phyloP scores from a whole-genome alignment of 345 rosid species.

The Xanthoceras sorbifolium region DNA sequence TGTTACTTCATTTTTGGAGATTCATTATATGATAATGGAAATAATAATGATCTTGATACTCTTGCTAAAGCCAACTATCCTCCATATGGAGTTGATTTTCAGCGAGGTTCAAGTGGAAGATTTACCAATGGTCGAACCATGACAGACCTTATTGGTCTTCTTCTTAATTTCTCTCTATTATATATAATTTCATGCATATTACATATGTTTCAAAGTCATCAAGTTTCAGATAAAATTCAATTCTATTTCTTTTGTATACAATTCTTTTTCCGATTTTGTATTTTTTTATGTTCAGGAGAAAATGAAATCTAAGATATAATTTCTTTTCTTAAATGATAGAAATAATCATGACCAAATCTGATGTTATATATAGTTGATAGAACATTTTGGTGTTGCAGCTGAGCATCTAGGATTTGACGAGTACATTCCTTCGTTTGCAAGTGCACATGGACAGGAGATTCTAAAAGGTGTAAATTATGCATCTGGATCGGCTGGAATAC shows the following conservation, averaged over 20 bases:
- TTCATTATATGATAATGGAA: slow-evolving; percentile 61
- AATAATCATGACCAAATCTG: too few species aligned
- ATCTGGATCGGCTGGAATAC: slow-evolving; percentile 65
- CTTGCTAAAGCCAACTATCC: slow-evolving; percentile 48
- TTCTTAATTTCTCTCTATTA: background rate
- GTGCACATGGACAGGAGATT: slow-evolving; percentile 23
- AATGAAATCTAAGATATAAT: too few species aligned
- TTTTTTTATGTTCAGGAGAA: too few species aligned
- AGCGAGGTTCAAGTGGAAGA: slow-evolving; percentile 58
- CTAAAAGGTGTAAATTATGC: slow-evolving; percentile 71
- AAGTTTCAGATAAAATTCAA: background rate
- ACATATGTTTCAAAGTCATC: background rate
- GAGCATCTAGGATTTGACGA: slow-evolving; percentile 41
- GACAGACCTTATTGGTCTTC: slow-evolving; percentile 48
- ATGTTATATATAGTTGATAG: background rate
- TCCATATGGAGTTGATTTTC: slow-evolving; percentile 61
- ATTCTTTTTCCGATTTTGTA: background rate
- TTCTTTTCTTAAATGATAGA: too few species aligned
- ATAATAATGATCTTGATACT: slow-evolving; percentile 53
- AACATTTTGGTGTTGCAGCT: slow-evolving; percentile 32
- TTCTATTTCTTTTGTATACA: too few species aligned
- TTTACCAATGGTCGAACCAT: slow-evolving; percentile 56
- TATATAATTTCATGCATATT: background rate
- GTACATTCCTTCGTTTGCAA: slow-evolving; percentile 43
- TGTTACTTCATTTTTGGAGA: slow-evolving; percentile 71